Evolutionary conservation across 1,284 basidiomycete genomes (phyloP), one percentile per base, ranked within the genome.

Genomic region (Volvariella surrecta): DNA sequence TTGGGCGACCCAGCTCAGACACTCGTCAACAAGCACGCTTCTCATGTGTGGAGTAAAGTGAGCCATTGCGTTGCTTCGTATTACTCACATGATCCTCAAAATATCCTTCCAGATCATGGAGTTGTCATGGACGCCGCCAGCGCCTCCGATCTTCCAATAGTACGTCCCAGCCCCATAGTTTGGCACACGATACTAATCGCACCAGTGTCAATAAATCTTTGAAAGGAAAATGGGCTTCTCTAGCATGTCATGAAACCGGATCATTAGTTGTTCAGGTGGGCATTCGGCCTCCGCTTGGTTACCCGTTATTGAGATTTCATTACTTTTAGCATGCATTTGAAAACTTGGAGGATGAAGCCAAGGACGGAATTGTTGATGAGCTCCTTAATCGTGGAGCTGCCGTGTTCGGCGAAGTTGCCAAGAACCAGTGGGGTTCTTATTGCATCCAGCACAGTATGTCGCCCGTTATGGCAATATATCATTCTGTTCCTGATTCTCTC

Each of bases 21-120:
- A 4, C 67, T 89, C 17, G 80, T 89, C 9, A 89, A 89, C 58
- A 89, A 89, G 58, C 86, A 89, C 58, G 86, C 86, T 1, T 87
- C 84, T 44, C 86, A 89, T 58, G 86, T 89, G 16, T 89, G 86
- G 86, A 87, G 83, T 62, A 89, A 89, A 70, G 84, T 85, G 54
- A 42, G 61, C 48, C n/a, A n/a, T n/a, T n/a, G n/a, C n/a, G 30
- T 40, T 16, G 6, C 31, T 17, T 34, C 45, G n/a, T n/a, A n/a
- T n/a, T n/a, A n/a, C n/a, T n/a, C n/a, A n/a, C n/a, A n/a, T n/a
- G n/a, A n/a, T n/a, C n/a, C n/a, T n/a, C n/a, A n/a, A n/a, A n/a
- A n/a, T n/a, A 15, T 46, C 20, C 18, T 15, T 34, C 10, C 45
- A 86, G 82, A 85, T 88, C 50, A 88, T 88, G 84, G 84, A 89